These are phyloP conservation scores for Pulicaria dysenterica DNA, from an alignment of 129 eudicot species.

Conservation along the genomic window DNA sequence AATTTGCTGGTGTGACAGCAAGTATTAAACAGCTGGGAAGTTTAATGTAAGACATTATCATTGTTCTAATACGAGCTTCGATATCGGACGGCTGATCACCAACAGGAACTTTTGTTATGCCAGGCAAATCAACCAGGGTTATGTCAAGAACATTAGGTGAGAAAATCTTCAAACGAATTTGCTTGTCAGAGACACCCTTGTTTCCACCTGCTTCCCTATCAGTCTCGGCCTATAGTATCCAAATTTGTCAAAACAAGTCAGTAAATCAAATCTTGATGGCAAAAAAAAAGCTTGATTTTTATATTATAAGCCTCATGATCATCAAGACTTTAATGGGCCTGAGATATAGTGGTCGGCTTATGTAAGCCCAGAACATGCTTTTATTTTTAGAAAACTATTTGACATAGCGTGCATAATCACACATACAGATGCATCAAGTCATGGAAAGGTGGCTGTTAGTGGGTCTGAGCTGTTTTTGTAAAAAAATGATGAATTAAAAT, in stretches of 20 bases:
- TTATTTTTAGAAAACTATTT: too few relatives aligned
- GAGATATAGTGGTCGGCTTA: too few relatives aligned
- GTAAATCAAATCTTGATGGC: background rate
- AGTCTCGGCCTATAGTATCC: slow-evolving; percentile 76
- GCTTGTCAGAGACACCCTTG: slow-evolving; percentile 96
- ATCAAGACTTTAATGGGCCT: background rate
- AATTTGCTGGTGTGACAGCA: slow-evolving; percentile 96
- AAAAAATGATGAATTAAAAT: too few relatives aligned
- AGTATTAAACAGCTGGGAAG: slow-evolving; percentile 81
- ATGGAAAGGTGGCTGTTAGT: background rate
- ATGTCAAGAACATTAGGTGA: slow-evolving; percentile 98
- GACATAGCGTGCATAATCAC: background rate
- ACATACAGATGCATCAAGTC: background rate
- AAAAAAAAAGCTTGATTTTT: background rate
- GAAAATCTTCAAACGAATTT: slow-evolving; percentile 86
- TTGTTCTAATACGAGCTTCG: slow-evolving; percentile 90
- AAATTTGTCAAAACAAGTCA: slow-evolving; percentile 16
- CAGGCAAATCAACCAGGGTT: slow-evolving; percentile 93
- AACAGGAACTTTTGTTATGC: slow-evolving; percentile 94
- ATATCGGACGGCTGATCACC: slow-evolving; percentile 98
- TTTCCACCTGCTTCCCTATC: slow-evolving; percentile 96
- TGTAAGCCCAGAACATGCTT: too few relatives aligned
- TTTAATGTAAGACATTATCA: slow-evolving; percentile 89
- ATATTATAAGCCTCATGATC: background rate
- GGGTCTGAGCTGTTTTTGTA: too few relatives aligned